A percentile compares a stretch with the other conserved stretches of the same genome.
These are phyloP conservation scores for Amoebophrya sp. DNA, from an alignment of 169 alveolate species.

Conservation along the genomic window DNA sequence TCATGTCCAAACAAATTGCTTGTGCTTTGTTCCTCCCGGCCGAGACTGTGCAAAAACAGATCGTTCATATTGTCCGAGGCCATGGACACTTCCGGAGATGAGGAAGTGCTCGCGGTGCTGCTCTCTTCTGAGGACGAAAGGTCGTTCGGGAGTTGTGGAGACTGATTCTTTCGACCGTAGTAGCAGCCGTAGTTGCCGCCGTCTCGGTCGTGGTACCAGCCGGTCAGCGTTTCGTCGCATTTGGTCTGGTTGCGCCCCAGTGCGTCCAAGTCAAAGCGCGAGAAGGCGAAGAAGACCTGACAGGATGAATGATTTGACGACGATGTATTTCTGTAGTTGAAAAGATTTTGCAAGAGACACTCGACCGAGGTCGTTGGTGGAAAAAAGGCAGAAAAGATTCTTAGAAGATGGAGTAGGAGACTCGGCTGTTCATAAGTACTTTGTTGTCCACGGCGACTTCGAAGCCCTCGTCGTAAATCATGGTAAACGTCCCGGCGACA, in stretches of 20 bases:
- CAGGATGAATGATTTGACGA: too few relatives aligned
- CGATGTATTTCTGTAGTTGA: too few relatives aligned
- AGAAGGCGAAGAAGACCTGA: slow-evolving; percentile 3
- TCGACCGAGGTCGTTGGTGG: too few relatives aligned
- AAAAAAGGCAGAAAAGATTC: too few relatives aligned
- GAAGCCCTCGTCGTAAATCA: slow-evolving; percentile 43
- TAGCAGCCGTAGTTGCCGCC: slow-evolving; percentile 36
- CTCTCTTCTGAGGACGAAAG: background rate
- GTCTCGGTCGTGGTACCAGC: slow-evolving; percentile 37
- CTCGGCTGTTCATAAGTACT: too few relatives aligned
- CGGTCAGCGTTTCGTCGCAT: slow-evolving; percentile 36
- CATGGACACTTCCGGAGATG: background rate
- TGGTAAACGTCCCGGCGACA: slow-evolving; percentile 27
- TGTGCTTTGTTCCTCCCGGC: too few relatives aligned
- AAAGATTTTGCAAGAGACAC: too few relatives aligned
- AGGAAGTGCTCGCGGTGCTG: background rate
- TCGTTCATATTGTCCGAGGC: background rate
- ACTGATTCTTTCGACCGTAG: background rate
- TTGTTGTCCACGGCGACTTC: slow-evolving; percentile 9
- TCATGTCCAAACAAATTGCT: too few relatives aligned
- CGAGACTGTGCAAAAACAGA: too few relatives aligned
- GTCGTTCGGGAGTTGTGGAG: background rate
- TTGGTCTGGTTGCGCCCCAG: slow-evolving; percentile 17
- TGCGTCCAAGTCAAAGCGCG: background rate
- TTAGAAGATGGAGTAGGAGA: too few relatives aligned